Evolutionary conservation across 371 early-diverging fungal species (phyloP).

Genomic region (Conidiobolus incongruus): DNA sequence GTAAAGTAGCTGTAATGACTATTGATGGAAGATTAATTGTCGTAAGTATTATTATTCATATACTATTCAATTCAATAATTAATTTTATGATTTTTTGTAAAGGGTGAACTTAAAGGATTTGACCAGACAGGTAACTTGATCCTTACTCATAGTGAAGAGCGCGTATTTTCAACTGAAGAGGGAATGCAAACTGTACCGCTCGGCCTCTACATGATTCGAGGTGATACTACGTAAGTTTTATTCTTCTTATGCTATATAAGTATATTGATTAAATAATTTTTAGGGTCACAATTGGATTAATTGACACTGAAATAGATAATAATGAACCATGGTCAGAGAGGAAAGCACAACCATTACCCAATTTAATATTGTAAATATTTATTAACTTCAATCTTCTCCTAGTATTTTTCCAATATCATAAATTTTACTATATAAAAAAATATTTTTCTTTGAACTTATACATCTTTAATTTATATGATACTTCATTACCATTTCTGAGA

Average conservation of each 20-base stretch:
- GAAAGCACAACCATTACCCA: too few relatives aligned
- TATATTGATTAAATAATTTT: too few relatives aligned
- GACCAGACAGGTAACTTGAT: constrained; percentile 65
- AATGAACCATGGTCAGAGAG: too few relatives aligned
- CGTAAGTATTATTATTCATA: background rate
- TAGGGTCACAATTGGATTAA: too few relatives aligned
- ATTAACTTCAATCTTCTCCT: too few relatives aligned
- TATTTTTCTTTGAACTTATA: too few relatives aligned
- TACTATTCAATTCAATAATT: background rate
- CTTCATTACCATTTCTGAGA: too few relatives aligned
- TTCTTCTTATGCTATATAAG: background rate
- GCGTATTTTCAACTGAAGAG: constrained; percentile 40
- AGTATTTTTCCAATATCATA: too few relatives aligned
- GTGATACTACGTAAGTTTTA: constrained; percentile 40
- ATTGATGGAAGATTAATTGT: constrained; percentile 1
- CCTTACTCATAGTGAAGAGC: constrained; percentile 41
- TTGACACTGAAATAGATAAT: too few relatives aligned
- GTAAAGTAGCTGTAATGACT: constrained; percentile 1
- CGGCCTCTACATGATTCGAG: constrained; percentile 57
- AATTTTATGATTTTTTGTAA: background rate
- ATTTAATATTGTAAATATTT: too few relatives aligned
- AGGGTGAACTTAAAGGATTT: constrained; percentile 50
- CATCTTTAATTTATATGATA: too few relatives aligned
- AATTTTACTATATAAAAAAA: too few relatives aligned
- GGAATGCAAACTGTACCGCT: constrained; percentile 44